A percentile compares a stretch with the other conserved stretches of the same genome.
phyloP scores from a whole-genome alignment of 768 basidiomycete genomes.

The Russula brevipes region DNA sequence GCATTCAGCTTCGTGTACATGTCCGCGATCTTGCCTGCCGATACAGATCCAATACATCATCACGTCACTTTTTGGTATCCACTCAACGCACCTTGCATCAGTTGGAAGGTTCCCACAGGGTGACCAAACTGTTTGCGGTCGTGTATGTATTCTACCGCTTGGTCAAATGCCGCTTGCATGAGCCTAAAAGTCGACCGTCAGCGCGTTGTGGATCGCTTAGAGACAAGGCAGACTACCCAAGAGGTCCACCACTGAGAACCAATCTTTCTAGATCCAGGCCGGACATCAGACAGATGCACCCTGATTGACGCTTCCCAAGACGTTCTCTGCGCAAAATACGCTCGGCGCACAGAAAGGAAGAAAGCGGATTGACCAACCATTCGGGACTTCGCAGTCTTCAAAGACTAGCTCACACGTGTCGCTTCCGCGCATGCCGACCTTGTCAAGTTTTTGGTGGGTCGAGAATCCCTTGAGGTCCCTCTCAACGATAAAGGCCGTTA shows the following conservation, averaged over 20 bases:
- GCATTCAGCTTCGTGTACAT: slow-evolving; percentile 94
- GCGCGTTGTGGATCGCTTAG: background rate
- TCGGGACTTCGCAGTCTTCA: slow-evolving; percentile 83
- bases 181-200: slow-evolving; percentile 42
- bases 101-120: slow-evolving; percentile 84
- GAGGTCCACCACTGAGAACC: slow-evolving; percentile 86
- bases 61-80: background rate
- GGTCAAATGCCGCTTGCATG: slow-evolving; percentile 92
- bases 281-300: slow-evolving; percentile 90
- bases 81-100: slow-evolving; percentile 80
- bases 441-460: slow-evolving; percentile 86
- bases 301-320: slow-evolving; percentile 72
- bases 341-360: slow-evolving; percentile 2
- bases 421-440: slow-evolving; percentile 94
- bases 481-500: slow-evolving; percentile 90
- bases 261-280: slow-evolving; percentile 89
- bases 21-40: slow-evolving; percentile 72
- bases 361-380: slow-evolving; percentile 45
- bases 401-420: slow-evolving; percentile 94
- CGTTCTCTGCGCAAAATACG: slow-evolving; percentile 52
- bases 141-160: slow-evolving; percentile 85
- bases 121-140: slow-evolving; percentile 88
- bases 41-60: slow-evolving; percentile 20
- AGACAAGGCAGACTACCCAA: slow-evolving; percentile 52
- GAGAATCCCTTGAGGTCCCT: slow-evolving; percentile 79